phyloP scores from a whole-genome alignment of 305 asterid species.

The Solanum hybrid region DNA sequence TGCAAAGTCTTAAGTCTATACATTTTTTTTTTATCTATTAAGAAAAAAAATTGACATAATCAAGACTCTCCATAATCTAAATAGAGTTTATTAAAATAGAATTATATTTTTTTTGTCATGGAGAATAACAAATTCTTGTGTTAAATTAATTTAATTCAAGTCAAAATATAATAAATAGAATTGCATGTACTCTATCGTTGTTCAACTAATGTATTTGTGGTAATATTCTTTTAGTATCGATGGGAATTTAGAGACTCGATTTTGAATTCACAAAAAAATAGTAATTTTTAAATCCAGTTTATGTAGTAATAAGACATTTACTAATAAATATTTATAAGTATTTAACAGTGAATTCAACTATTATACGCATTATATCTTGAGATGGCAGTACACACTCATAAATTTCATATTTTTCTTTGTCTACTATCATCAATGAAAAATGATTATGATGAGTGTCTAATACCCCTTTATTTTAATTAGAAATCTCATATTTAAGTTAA shows the following conservation, averaged over 20 bases:
- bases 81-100: background rate
- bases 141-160: background rate
- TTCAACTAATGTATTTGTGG: background rate
- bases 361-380: background rate
- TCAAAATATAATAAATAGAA: background rate
- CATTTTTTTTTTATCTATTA: background rate
- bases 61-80: background rate
- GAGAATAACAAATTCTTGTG: background rate
- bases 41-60: background rate
- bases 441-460: background rate
- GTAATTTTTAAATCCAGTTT: too few species aligned
- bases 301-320: too few species aligned
- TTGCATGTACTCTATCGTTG: background rate
- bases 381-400: background rate
- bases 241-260: background rate
- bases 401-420: background rate
- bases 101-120: background rate
- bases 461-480: background rate
- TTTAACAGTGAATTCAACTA: background rate
- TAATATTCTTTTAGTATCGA: background rate
- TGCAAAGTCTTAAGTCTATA: background rate
- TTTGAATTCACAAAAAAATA: background rate
- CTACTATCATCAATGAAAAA: too few species aligned
- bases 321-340: background rate
- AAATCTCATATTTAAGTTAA: background rate